These are phyloP conservation scores for Puccinellia tenuiflora DNA, from an alignment of 176 grass and related monocot species.

Conservation along the genomic window DNA sequence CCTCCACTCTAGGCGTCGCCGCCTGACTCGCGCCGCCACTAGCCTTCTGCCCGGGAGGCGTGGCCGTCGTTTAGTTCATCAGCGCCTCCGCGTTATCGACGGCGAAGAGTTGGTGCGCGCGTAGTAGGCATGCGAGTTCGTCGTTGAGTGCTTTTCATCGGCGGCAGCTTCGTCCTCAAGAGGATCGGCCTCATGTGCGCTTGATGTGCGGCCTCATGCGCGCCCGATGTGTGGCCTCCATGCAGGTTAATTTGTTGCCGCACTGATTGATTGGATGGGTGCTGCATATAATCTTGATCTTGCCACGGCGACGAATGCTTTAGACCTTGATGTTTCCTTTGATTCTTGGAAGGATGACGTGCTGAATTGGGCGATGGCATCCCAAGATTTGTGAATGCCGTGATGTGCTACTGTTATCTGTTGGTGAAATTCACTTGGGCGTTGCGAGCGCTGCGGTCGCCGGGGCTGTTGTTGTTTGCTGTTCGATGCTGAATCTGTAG, in stretches of 20 bases:
- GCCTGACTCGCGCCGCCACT: no score
- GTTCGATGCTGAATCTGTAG: no score
- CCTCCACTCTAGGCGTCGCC: no score
- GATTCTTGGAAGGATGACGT: neutral
- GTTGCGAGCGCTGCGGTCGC: neutral
- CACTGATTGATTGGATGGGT: no score
- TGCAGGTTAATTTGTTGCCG: conserved; percentile 32
- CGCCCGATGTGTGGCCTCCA: conserved; percentile 39
- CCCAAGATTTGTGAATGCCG: neutral
- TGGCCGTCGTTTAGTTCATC: no score
- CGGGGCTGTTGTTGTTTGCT: no score
- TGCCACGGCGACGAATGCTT: neutral
- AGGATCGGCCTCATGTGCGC: conserved; percentile 70
- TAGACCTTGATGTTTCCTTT: neutral
- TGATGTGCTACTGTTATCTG: neutral
- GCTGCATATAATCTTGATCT: neutral
- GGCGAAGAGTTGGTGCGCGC: neutral
- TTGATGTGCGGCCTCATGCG: conserved; percentile 56
- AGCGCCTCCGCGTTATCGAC: no score
- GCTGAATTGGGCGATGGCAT: neutral
- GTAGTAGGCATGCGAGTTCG: neutral
- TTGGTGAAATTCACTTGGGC: neutral
- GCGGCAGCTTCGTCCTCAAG: conserved; percentile 82
- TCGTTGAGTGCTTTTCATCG: conserved; percentile 53
- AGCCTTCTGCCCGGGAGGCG: no score